Evolutionary conservation across 768 basidiomycete genomes (phyloP), one percentile per base, ranked within the genome.

Genomic region (Zangia roseola): DNA sequence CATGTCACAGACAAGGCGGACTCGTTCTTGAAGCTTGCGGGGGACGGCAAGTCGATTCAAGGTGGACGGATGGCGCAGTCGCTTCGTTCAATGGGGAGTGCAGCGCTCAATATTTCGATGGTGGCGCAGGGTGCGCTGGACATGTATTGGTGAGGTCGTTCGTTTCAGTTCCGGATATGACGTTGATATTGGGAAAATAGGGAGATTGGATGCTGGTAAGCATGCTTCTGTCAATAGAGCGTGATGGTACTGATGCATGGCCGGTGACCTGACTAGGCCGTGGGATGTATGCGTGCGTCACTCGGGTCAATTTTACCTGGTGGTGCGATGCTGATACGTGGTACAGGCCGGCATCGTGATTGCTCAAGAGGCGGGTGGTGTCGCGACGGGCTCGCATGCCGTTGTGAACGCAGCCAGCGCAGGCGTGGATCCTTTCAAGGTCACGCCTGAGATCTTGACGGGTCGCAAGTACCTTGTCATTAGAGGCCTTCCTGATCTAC

Each of bases 51-150:
- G 0, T 72, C 69, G 0, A 75, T 93, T 34, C 66, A 70, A 17
- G 84, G 83, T 4, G 94, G 91, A 6, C 79, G 77, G 56, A 95
- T 95, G 91, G 82, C 78, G 1, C 92, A 95, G 68, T 84, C 88
- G 9, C 71, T 95, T 21, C 76, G 94, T 40, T 86, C 88, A 12
- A 64, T 93, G 57, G 92, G 94, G 6, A 90, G 88, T 58, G 89
- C 88, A 1, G 91, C 91, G 6, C 69, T 92, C 46, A 92, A 93
- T 66, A 90, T 81, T 58, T 79, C 81, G 4, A 74, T 89, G 68
- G 91, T 95, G 8, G 94, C 95, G 4, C 86, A 91, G 63, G 95
- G 95, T 23, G 84, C 84, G 13, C 64, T 94, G 43, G 94, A 97
- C 60, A 63, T 94, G 52, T 95, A 92, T 59, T 94, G 91, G 92